Evolutionary conservation across 2,329 filamentous ascomycete genomes (phyloP).

Genomic region (Fusarium brevicatenulatum): DNA sequence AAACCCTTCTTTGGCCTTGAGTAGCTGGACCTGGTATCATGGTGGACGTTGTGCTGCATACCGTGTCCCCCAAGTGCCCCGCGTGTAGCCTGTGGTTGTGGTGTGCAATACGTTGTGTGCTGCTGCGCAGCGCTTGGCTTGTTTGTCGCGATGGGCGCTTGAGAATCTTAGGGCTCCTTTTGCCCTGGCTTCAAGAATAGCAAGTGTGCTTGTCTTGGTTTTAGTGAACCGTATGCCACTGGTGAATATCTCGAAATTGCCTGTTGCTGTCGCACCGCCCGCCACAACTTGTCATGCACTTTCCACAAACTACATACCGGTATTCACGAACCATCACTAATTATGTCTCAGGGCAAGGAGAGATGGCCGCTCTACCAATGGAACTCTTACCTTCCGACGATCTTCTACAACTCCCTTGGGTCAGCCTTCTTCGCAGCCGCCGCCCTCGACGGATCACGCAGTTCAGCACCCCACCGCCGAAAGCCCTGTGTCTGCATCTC

Average conservation of each 20-base stretch:
- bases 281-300: constrained; percentile 12
- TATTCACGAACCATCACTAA: constrained; percentile 17
- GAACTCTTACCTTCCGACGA: constrained; percentile 72
- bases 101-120: constrained; percentile 20
- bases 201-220: neutral
- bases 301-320: neutral
- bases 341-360: constrained; percentile 63
- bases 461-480: constrained; percentile 53
- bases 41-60: constrained; percentile 35
- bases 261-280: constrained; percentile 8
- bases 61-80: constrained; percentile 26
- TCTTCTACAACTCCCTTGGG: constrained; percentile 67
- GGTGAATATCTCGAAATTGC: neutral
- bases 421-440: constrained; percentile 52
- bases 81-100: constrained; percentile 12
- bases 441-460: constrained; percentile 51
- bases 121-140: constrained; percentile 13
- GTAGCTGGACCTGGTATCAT: constrained; percentile 17
- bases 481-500: constrained; percentile 45
- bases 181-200: neutral
- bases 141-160: constrained; percentile 22
- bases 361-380: constrained; percentile 68
- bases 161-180: neutral
- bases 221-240: neutral
- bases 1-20: neutral